phyloP scores from a whole-genome alignment of 2,329 filamentous ascomycete genomes.

The Xylariaceae sp. region DNA sequence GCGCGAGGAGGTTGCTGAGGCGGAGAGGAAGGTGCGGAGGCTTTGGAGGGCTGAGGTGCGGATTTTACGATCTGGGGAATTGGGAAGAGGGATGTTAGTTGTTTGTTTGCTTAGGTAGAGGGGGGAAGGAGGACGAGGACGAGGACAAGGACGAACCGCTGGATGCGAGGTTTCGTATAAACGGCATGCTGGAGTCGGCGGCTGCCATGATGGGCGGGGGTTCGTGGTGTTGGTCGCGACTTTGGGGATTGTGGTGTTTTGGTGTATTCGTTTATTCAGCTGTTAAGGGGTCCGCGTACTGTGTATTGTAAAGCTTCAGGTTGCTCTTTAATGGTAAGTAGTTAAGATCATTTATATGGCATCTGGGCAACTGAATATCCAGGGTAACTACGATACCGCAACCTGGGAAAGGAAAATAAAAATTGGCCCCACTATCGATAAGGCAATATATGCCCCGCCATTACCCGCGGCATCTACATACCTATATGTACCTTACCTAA shows the following conservation, averaged over 20 bases:
- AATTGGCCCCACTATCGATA: constrained; percentile 28
- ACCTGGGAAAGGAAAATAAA: constrained; percentile 24
- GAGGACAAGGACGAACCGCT: constrained; percentile 67
- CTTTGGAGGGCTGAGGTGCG: constrained; percentile 79
- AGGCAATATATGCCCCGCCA: constrained; percentile 9
- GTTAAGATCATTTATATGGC: too few species aligned
- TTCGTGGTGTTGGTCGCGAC: too few species aligned
- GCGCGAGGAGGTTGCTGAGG: constrained; percentile 55
- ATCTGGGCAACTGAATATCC: too few species aligned
- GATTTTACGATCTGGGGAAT: constrained; percentile 71
- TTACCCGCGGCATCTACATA: too few species aligned
- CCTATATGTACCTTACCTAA: background rate
- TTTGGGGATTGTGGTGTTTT: background rate
- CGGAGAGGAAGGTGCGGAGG: constrained; percentile 78
- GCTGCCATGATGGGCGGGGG: constrained; percentile 41
- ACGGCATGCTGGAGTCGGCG: constrained; percentile 66
- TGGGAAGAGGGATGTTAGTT: background rate
- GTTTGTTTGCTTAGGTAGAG: background rate
- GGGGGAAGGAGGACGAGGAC: background rate
- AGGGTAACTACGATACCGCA: too few species aligned
- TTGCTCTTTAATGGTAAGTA: background rate
- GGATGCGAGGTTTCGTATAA: constrained; percentile 83
- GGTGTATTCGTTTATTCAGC: background rate
- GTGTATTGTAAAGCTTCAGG: too few species aligned
- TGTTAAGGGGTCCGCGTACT: too few species aligned